Conservation (phyloP, 345 rosid genomes). For the Eucalyptus rudis region DNA sequence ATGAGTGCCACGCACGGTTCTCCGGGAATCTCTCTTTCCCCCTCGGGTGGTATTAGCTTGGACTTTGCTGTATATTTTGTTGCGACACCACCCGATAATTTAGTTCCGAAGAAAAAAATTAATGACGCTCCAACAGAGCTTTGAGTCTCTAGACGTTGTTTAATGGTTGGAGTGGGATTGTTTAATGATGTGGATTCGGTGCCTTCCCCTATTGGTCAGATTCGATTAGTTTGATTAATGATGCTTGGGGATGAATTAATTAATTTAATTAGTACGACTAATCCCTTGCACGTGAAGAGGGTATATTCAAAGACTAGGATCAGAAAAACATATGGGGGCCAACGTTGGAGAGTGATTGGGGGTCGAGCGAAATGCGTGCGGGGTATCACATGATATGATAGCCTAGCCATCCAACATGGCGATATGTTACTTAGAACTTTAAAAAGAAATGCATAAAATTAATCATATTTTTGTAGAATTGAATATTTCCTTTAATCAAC, state of each 20-base stretch:
- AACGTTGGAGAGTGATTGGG: not conserved
- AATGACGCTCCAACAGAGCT: no score
- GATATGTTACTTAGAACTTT: not conserved
- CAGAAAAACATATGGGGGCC: not conserved
- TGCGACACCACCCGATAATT: not conserved
- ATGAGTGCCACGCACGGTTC: conserved; percentile 56
- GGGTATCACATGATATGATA: not conserved
- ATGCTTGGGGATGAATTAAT: not conserved
- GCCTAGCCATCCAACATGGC: not conserved
- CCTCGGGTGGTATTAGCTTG: conserved; percentile 29
- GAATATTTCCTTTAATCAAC: not conserved
- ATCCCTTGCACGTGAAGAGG: not conserved
- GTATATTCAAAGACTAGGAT: not conserved
- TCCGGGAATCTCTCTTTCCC: conserved; percentile 72
- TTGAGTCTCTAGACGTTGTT: not conserved
- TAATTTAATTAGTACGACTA: not conserved
- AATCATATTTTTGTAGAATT: not conserved
- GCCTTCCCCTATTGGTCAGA: not conserved
- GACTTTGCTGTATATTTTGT: not conserved
- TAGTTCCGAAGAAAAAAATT: not conserved
- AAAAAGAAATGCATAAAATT: not conserved
- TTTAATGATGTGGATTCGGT: not conserved
- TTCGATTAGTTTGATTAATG: not conserved
- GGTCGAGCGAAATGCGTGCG: not conserved
- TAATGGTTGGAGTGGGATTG: not conserved